Evolutionary conservation across 805 yeast genomes (phyloP), one percentile per base, ranked within the genome.

Genomic region (Naumovozyma baii): DNA sequence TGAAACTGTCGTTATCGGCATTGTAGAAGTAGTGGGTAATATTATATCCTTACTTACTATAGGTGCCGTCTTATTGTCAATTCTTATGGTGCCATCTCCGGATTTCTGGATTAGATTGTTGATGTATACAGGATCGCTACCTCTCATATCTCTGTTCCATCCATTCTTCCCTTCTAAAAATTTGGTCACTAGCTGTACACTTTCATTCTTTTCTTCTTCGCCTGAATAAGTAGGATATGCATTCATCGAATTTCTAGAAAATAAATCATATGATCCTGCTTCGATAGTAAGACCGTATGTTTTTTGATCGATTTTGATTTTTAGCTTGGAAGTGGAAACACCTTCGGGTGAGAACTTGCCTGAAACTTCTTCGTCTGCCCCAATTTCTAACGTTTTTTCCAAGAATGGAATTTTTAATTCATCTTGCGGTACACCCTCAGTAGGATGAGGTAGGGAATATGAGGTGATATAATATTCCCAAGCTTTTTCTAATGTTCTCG

Each of bases 381-480:
- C 78, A 9, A 74, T 73, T 36, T 66, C 70, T 34, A 76, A 75
- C 34, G 78, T 63, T 39, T 68, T 71, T 49, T 77, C 80, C 48
- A 84, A 66, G 61, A 90, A 83, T 18, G 97, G 97, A 61, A 85
- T 69, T 46, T 74, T 73, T 40, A 92, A 73, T 48, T 77, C 78
- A 33, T 82, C 78, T 15, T 84, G 76, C 14, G 86, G 79, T 14
- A 92, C 82, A 22, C 97, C 97, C 61, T 92, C 99, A 2, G 99
- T 92, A 30, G 98, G 97, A 53, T 86, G 94, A 3, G 95, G 82
- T 83, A 92, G 82, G 33, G 88, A 75, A 60, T 83, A 92, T 33
- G 94, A 83, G 0, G 97, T 90, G 37, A 92, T 73, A 57, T 92
- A 92, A 65, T 92, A 90, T 57, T 86, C 88, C 83, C 95, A 92